Evolutionary conservation across 2,329 filamentous ascomycete species (phyloP).

Genomic region (Tympanopsis confertula): DNA sequence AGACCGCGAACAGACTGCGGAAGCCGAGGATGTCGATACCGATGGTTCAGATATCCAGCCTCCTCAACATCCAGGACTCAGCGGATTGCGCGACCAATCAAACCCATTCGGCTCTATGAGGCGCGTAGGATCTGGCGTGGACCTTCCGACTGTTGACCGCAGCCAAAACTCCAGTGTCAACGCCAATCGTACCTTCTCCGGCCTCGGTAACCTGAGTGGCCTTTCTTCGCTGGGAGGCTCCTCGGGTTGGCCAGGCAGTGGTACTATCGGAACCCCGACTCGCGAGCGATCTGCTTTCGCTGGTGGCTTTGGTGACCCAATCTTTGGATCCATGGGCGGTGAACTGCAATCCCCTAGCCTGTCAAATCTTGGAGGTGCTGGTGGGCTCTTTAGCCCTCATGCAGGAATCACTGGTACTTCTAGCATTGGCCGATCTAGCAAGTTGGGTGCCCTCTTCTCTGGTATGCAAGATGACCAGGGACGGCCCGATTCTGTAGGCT

Average conservation of each 20-base stretch:
- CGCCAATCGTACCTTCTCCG: conserved; percentile 33
- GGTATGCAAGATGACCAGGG: conserved; percentile 14
- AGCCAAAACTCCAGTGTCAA: conserved; percentile 83
- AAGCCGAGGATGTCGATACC: conserved; percentile 35
- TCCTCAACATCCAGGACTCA: conserved; percentile 36
- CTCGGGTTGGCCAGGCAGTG: conserved; percentile 50
- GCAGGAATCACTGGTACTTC: conserved; percentile 43
- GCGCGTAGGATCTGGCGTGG: neutral
- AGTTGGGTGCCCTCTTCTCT: conserved; percentile 79
- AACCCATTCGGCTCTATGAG: neutral
- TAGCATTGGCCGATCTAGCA: conserved; percentile 65
- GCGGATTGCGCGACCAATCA: conserved; percentile 15
- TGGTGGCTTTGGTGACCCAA: conserved; percentile 34
- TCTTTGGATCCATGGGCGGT: conserved; percentile 36
- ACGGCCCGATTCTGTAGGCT: conserved; percentile 37
- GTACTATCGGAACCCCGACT: conserved; percentile 43
- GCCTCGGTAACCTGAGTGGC: conserved; percentile 39
- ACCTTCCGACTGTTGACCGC: conserved; percentile 50
- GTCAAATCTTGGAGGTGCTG: conserved; percentile 37
- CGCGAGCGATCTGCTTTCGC: conserved; percentile 45
- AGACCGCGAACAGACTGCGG: conserved; percentile 47
- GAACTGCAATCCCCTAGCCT: conserved; percentile 69
- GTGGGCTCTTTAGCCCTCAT: conserved; percentile 58
- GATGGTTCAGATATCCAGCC: conserved; percentile 37
- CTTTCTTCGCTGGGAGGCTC: neutral